Evolutionary conservation across 352 stramenopile genomes (phyloP), one percentile per base, ranked within the genome.

Genomic region (Phytophthora sp.): DNA sequence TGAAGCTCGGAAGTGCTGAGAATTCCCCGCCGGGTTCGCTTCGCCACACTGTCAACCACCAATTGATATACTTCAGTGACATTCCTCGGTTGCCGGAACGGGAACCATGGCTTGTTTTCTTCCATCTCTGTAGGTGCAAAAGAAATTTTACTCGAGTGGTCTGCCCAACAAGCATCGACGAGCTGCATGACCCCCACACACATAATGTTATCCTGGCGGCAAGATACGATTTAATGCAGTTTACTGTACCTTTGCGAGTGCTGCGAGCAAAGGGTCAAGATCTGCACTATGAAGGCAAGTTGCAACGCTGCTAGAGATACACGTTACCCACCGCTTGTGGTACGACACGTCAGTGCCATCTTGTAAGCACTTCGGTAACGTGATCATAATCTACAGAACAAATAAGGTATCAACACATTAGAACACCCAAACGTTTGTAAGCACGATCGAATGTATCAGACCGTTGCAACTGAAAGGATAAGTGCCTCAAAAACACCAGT

Each of bases 101-200:
- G 81, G 8, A 86, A 75, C 81, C 81, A 90, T 50, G 67, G 36
- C 16, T 47, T 46, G 3, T 35, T 44, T 54, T 52, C 39, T 56
- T 71, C 55, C 26, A 23, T 1, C n/a, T 68, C 30, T 52, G 29
- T 18, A 6, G 15, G 26, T 15, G 35, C 6, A 41, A n/a, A n/a
- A n/a, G 16, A 29, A 18, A 31, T 5, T 16, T 29, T 23, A 35
- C 13, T 11, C 4, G 13, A 41, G 30, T 20, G 11, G 16, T 61
- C n/a, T 16, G n/a, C 26, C 61, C 31, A 74, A 42, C 49, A 66
- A 49, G 24, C 21, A 27, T 56, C 35, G 35, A 55, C 31, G 18
- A 71, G 21, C 67, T 71, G n/a, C n/a, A n/a, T n/a, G n/a, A 59
- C 16, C n/a, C 21, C 1, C 29, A 52, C 47, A 4, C 20, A 30